phyloP scores from a whole-genome alignment of 2,329 filamentous ascomycete species.

The Diaporthe sp. region DNA sequence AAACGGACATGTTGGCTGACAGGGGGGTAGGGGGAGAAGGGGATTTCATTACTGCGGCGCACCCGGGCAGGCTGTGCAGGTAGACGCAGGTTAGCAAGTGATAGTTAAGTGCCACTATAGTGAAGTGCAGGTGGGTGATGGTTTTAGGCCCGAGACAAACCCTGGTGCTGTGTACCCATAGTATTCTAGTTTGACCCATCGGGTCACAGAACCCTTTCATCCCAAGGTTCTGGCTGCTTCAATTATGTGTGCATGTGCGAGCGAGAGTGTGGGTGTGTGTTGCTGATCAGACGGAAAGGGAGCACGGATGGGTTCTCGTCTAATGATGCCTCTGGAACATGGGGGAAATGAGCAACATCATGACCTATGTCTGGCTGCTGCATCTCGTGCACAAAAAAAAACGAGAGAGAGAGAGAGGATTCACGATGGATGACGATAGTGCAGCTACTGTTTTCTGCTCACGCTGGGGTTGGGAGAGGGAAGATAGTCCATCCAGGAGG shows the following conservation, averaged over 20 bases:
- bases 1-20: conserved; percentile 5
- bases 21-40: background rate
- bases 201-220: conserved; percentile 23
- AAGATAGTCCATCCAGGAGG: conserved; percentile 27
- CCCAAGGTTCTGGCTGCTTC: conserved; percentile 14
- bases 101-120: conserved; percentile 18
- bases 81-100: background rate
- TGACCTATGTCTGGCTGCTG: background rate
- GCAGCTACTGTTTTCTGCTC: background rate
- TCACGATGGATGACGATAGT: conserved; percentile 26
- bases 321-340: background rate
- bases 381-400: background rate
- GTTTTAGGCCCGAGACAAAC: conserved; percentile 28
- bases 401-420: background rate
- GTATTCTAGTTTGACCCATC: conserved; percentile 33
- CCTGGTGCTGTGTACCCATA: conserved; percentile 22
- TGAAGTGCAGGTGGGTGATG: conserved; percentile 10
- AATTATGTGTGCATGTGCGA: background rate
- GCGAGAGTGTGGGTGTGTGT: background rate
- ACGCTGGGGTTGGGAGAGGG: background rate
- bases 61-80: conserved; percentile 2
- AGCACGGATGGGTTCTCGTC: background rate
- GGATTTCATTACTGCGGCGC: conserved; percentile 13
- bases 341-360: background rate
- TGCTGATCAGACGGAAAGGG: conserved; percentile 18